Evolutionary conservation across 192 early-diverging fungal genomes (phyloP).

Genomic region (Linnemannia elongata): DNA sequence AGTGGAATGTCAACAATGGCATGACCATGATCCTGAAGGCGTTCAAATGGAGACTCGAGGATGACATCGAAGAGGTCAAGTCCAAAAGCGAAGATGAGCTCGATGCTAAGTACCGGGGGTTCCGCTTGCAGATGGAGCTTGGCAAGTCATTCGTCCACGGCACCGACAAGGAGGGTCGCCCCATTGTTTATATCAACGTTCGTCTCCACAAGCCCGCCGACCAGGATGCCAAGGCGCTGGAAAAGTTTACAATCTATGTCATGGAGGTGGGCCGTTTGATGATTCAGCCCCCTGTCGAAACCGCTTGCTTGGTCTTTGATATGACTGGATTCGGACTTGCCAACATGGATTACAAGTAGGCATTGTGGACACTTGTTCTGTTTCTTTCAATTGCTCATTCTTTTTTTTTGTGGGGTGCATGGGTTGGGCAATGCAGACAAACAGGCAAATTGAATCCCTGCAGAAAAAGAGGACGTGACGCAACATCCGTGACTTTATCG

Average conservation of each 20-base stretch:
- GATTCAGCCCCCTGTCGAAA: conserved; percentile 76
- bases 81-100: conserved; percentile 46
- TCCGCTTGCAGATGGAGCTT: conserved; percentile 56
- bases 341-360: conserved; percentile 59
- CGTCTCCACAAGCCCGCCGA: conserved; percentile 65
- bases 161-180: conserved; percentile 63
- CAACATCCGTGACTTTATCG: background rate
- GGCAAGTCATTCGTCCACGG: conserved; percentile 67
- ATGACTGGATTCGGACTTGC: conserved; percentile 58
- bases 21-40: conserved; percentile 78
- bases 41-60: conserved; percentile 82
- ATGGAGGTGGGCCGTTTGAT: conserved; percentile 82
- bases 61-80: conserved; percentile 67
- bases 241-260: conserved; percentile 78
- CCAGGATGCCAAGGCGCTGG: conserved; percentile 74
- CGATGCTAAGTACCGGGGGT: conserved; percentile 47
- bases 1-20: conserved; percentile 88
- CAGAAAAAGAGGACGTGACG: background rate
- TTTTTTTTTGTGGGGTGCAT: conserved; percentile 1
- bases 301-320: conserved; percentile 60
- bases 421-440: background rate
- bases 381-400: background rate
- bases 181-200: conserved; percentile 68
- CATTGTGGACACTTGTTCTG: background rate
- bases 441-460: background rate